Conservation (phyloP, 257 asterid species). For the Nicotiana tabacum region DNA sequence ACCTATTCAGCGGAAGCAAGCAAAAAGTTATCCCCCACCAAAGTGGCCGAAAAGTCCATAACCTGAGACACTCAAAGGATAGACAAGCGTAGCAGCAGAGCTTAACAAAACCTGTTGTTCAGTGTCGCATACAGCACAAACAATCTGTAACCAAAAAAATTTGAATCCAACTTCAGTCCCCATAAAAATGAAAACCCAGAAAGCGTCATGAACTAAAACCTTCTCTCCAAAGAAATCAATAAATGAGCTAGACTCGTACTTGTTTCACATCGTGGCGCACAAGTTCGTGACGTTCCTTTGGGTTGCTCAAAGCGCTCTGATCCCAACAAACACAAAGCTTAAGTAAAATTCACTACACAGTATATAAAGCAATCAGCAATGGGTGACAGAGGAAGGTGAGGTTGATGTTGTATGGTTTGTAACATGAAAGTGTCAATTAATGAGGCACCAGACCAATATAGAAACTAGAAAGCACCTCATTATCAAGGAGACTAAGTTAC, state of each 20-base stretch:
- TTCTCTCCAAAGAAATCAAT: neutral
- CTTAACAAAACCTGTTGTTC: slow-evolving; percentile 32
- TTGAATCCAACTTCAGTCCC: slow-evolving; percentile 1
- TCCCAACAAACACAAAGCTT: slow-evolving; percentile 3
- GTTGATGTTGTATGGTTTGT: neutral
- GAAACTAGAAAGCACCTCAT: neutral
- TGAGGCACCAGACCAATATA: neutral
- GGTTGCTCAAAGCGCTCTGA: slow-evolving; percentile 58
- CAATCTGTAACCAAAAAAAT: slow-evolving; percentile 17
- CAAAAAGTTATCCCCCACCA: neutral
- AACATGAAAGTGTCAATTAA: neutral
- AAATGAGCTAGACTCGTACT: neutral
- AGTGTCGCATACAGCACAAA: slow-evolving; percentile 35
- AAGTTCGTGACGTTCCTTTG: slow-evolving; percentile 73
- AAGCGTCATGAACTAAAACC: neutral
- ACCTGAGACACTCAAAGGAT: neutral
- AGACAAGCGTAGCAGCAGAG: neutral
- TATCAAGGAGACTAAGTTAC: neutral
- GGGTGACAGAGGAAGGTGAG: neutral
- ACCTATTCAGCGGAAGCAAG: slow-evolving; percentile 33
- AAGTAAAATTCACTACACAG: neutral
- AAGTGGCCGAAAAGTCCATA: neutral
- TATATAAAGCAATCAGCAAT: neutral
- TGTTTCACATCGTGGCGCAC: slow-evolving; percentile 37
- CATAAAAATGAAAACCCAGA: neutral